Evolutionary conservation across 2,329 filamentous ascomycete species (phyloP), one percentile per base, ranked within the genome.

Genomic region (Juglanconis juglandina): DNA sequence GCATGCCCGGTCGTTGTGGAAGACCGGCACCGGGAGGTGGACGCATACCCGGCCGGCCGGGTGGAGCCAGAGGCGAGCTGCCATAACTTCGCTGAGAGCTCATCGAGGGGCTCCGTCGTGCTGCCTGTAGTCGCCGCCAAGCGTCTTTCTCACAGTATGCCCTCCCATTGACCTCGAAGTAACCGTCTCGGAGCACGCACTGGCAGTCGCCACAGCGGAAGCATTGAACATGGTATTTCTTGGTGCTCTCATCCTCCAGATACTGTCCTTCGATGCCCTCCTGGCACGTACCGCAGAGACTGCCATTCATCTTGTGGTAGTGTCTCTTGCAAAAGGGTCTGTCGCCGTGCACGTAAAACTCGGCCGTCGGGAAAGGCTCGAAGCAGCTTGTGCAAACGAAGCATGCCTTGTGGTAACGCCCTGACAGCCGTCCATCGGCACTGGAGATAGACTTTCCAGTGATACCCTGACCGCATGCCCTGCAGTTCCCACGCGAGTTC

Each of bases 201-300:
- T 86, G 84, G 71, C 94, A 98, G 66, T 91, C 88, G 49, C 83
- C 82, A 71, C 95, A 98, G 53, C 87, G 88, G 76, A 99, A 91
- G 75, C 95, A 99, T 7, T 84, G 80, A 0, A 91, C 86, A 72
- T 99, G 95, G 74, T 92, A 95, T 72, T 97, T 97, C 67, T 86
- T 82, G 39, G 81, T 78, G 44, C 79, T 75, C 68, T 92, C 90
- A 35, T 95, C 96, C 72, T 96, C 92, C 42, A 97, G 80, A 68
- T 96, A 99, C 67, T 93, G 88, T 0, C 95, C 95, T 74, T 99
- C 95, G 66, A 99, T 98, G 13, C 95, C 95, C 10, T 80, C 79
- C 65, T 90, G 84, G 73, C 95, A 99, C 35, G 82, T 83, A 14
- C 84, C 83, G 72, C 95, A 99, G 1, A 97, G 77, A 51, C 91